phyloP scores from a whole-genome alignment of 805 yeast species.

The Alloascoidea hylecoeti region DNA sequence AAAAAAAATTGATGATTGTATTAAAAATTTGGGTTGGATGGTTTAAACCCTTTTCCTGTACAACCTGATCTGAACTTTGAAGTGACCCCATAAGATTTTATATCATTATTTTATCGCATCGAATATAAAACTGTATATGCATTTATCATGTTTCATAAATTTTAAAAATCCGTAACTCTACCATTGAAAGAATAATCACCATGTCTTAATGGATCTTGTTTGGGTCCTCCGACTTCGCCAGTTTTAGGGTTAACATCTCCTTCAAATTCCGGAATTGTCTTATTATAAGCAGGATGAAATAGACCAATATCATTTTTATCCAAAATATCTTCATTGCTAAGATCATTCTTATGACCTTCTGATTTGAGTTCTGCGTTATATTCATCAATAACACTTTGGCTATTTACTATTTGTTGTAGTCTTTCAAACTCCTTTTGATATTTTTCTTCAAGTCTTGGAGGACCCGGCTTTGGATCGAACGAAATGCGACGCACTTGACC shows the following conservation, averaged over 20 bases:
- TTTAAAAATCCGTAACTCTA: slow-evolving; percentile 83
- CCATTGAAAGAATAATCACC: slow-evolving; percentile 95
- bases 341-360: slow-evolving; percentile 16
- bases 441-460: slow-evolving; percentile 65
- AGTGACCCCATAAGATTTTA: too few species aligned
- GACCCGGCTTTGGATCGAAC: slow-evolving; percentile 23
- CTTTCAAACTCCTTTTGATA: slow-evolving; percentile 88
- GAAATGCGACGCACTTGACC: too few species aligned
- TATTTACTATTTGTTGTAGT: slow-evolving; percentile 65
- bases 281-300: slow-evolving; percentile 51
- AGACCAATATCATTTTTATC: slow-evolving; percentile 42
- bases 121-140: too few species aligned
- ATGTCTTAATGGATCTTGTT: slow-evolving; percentile 87
- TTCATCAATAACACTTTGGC: slow-evolving; percentile 67
- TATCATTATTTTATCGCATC: too few species aligned
- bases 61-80: too few species aligned
- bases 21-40: too few species aligned
- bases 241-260: slow-evolving; percentile 88
- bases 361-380: slow-evolving; percentile 35
- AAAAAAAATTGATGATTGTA: too few species aligned
- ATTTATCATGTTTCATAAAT: too few species aligned
- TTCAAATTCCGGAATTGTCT: slow-evolving; percentile 87
- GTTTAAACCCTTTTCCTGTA: too few species aligned
- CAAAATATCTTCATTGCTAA: slow-evolving; percentile 12
- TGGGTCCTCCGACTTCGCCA: slow-evolving; percentile 95